phyloP scores from a whole-genome alignment of 345 rosid genomes.

The Bruguiera sexangula region DNA sequence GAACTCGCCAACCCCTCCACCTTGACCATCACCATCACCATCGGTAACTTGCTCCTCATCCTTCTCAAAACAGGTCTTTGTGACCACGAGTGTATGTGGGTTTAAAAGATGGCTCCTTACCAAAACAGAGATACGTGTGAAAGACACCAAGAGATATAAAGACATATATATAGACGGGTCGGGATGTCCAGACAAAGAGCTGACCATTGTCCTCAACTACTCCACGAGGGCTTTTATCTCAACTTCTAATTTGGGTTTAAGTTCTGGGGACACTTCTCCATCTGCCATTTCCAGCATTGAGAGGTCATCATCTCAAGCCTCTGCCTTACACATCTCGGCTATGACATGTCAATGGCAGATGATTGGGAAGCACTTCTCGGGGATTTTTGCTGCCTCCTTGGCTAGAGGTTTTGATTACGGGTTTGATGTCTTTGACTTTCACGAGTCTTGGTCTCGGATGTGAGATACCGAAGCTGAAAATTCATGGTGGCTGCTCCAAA shows the following conservation, averaged over 20 bases:
- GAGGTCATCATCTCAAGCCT: slow-evolving; percentile 43
- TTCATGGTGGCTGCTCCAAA: slow-evolving; percentile 38
- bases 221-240: slow-evolving; percentile 16
- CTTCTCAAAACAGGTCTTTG: too few relatives aligned
- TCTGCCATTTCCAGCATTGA: slow-evolving; percentile 38
- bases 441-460: slow-evolving; percentile 24
- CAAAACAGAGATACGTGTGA: too few relatives aligned
- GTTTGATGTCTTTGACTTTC: slow-evolving; percentile 21
- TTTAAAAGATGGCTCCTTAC: too few relatives aligned
- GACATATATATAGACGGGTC: too few relatives aligned
- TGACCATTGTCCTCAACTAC: slow-evolving; percentile 35
- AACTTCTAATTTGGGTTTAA: slow-evolving; percentile 17
- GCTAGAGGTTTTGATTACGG: slow-evolving; percentile 8
- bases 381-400: slow-evolving; percentile 16
- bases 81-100: too few relatives aligned
- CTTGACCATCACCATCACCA: too few relatives aligned
- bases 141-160: too few relatives aligned
- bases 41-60: too few relatives aligned
- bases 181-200: slow-evolving; percentile 3
- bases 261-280: slow-evolving; percentile 39
- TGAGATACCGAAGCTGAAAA: slow-evolving; percentile 31
- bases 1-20: too few relatives aligned
- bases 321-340: slow-evolving; percentile 34
- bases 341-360: slow-evolving; percentile 17
- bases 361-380: slow-evolving; percentile 17